Percentiles rank a stretch among this genome's conserved stretches.
phyloP scores from a whole-genome alignment of 768 basidiomycete genomes.

The Collybia sordida region DNA sequence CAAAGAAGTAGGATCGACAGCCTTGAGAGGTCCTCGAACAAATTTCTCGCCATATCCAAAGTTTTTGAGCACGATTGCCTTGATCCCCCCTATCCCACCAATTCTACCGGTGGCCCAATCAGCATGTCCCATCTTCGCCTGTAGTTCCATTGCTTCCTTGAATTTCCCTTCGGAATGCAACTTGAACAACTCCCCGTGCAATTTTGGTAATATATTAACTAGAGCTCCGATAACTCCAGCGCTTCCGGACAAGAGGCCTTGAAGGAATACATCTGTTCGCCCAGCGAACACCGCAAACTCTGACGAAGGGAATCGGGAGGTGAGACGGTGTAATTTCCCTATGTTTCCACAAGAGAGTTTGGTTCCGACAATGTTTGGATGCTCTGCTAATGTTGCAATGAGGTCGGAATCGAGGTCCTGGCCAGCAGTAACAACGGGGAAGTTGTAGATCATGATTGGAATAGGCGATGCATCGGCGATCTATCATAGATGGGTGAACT shows the following conservation, averaged over 20 bases:
- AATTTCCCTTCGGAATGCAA: conserved; percentile 53
- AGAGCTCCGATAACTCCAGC: conserved; percentile 68
- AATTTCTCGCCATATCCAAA: conserved; percentile 60
- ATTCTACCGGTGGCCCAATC: conserved; percentile 65
- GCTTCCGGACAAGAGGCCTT: conserved; percentile 60
- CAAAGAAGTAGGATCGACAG: conserved; percentile 35
- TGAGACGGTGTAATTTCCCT: conserved; percentile 78
- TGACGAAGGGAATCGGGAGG: conserved; percentile 49
- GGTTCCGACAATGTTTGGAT: conserved; percentile 84
- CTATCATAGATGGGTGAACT: conserved; percentile 28
- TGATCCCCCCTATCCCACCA: conserved; percentile 69
- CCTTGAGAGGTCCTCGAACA: conserved; percentile 51
- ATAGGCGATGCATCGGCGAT: conserved; percentile 71
- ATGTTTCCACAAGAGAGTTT: conserved; percentile 86
- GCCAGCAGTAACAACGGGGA: conserved; percentile 78
- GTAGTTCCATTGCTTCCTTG: conserved; percentile 59
- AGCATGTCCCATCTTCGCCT: conserved; percentile 60
- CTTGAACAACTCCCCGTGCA: conserved; percentile 49
- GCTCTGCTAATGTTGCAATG: conserved; percentile 63
- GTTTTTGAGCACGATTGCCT: conserved; percentile 57
- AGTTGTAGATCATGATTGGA: conserved; percentile 83
- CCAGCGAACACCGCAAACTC: conserved; percentile 77
- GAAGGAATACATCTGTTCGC: conserved; percentile 66
- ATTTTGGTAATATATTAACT: conserved; percentile 60
- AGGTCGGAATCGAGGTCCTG: conserved; percentile 83